Conservation (phyloP, 305 asterid species). For the Fraxinus albicans region DNA sequence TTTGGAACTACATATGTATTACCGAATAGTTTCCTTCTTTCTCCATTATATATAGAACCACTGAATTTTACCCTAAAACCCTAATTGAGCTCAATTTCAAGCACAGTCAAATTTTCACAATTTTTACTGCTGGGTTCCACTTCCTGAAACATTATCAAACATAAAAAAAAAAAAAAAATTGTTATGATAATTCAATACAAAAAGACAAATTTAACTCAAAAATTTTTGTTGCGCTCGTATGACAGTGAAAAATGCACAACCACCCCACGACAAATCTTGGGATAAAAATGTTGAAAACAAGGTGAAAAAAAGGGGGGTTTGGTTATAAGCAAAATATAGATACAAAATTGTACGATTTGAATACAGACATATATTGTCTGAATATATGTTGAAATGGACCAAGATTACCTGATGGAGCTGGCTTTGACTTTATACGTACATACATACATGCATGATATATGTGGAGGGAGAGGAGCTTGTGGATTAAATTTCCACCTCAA, state of each 20-base stretch:
- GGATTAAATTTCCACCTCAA: constrained; percentile 71
- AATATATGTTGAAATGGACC: constrained; percentile 24
- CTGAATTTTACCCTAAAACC: constrained; percentile 24
- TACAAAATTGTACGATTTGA: background rate
- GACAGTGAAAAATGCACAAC: constrained; percentile 29
- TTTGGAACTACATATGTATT: constrained; percentile 17
- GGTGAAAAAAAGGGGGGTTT: constrained; percentile 15
- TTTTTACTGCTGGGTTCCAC: constrained; percentile 39
- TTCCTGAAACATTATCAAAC: constrained; percentile 24
- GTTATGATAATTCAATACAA: background rate
- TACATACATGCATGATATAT: constrained; percentile 36
- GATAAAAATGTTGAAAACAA: constrained; percentile 10
- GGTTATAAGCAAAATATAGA: constrained; percentile 13
- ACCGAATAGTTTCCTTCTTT: constrained; percentile 58
- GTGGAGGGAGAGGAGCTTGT: constrained; percentile 77
- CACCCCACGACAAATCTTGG: constrained; percentile 21
- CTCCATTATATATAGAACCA: constrained; percentile 43
- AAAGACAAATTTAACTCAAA: constrained; percentile 17
- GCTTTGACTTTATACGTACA: constrained; percentile 32
- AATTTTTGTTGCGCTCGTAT: constrained; percentile 8
- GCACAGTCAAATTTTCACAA: constrained; percentile 13
- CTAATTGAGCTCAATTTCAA: constrained; percentile 26
- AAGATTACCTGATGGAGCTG: constrained; percentile 28
- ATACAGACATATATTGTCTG: constrained; percentile 19
- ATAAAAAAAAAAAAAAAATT: background rate